A percentile compares a stretch with the other conserved stretches of the same genome.
Evolutionary conservation across 345 rosid species (phyloP).

Genomic region (Eucalyptus polyanthemos): DNA sequence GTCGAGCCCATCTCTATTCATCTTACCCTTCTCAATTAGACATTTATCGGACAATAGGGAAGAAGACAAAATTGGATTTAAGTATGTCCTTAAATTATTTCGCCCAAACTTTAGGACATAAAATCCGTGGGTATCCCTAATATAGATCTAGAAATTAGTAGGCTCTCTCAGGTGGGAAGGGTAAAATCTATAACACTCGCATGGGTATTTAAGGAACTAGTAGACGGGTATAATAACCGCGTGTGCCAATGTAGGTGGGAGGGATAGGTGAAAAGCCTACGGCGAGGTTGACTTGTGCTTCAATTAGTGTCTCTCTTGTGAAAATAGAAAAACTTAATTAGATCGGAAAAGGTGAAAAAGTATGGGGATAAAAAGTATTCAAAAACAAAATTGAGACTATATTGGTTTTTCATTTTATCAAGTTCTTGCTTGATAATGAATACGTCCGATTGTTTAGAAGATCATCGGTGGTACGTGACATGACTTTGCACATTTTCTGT

Average conservation of each 20-base stretch:
- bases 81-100: too few species aligned
- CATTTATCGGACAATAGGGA: background rate
- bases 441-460: background rate
- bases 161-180: fast-evolving
- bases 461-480: background rate
- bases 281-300: fast-evolving
- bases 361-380: background rate
- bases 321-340: background rate
- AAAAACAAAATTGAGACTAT: background rate
- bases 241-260: fast-evolving
- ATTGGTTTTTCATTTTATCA: background rate
- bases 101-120: too few species aligned
- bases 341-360: fast-evolving
- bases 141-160: too few species aligned
- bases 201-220: fast-evolving
- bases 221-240: fast-evolving
- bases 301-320: fast-evolving
- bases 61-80: background rate
- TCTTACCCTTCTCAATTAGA: background rate
- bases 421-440: background rate
- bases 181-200: fast-evolving
- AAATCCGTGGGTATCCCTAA: too few species aligned
- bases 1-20: background rate
- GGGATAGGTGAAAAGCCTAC: too few species aligned
- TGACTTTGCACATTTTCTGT: background rate